Percentiles rank a stretch among this genome's conserved stretches.
Evolutionary conservation across 805 yeast genomes (phyloP).

Genomic region (Spathaspora hagerdaliae): DNA sequence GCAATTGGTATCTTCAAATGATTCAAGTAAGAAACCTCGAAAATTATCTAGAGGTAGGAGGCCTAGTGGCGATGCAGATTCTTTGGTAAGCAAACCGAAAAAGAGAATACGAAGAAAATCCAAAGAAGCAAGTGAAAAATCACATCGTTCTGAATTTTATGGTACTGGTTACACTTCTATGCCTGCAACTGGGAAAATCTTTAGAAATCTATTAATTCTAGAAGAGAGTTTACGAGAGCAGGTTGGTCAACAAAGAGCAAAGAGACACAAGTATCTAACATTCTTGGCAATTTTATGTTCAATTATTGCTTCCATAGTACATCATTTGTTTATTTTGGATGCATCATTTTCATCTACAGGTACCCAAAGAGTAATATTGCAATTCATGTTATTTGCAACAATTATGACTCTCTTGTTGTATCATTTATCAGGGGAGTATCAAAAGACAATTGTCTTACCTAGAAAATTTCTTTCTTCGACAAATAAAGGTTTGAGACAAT

Average conservation of each 20-base stretch:
- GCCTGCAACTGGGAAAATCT: constrained; percentile 66
- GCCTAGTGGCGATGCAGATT: constrained; percentile 1
- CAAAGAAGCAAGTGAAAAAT: constrained; percentile 6
- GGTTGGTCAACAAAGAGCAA: constrained; percentile 62
- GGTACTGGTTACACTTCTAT: constrained; percentile 29
- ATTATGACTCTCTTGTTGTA: constrained; percentile 69
- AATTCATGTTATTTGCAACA: constrained; percentile 58
- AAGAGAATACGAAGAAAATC: constrained; percentile 23
- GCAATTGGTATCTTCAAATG: constrained; percentile 1
- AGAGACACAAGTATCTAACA: constrained; percentile 59
- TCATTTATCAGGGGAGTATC: constrained; percentile 86
- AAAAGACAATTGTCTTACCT: constrained; percentile 77
- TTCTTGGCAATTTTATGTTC: constrained; percentile 43
- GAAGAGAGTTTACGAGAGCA: constrained; percentile 87
- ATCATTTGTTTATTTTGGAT: constrained; percentile 32
- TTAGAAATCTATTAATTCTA: constrained; percentile 73
- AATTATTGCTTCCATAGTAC: constrained; percentile 36
- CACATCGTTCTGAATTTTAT: constrained; percentile 9
- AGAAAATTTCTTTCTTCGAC: constrained; percentile 75
- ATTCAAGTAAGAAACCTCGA: not conserved
- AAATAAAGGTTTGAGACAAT: constrained; percentile 82
- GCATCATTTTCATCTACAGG: constrained; percentile 17
- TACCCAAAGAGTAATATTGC: constrained; percentile 36
- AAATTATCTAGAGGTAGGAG: not conserved
- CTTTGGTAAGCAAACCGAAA: constrained; percentile 16